Percentiles rank a stretch among this genome's conserved stretches.
Evolutionary conservation across 495 filamentous ascomycete genomes (phyloP).

Genomic region (Annulohypoxylon maeteangense): DNA sequence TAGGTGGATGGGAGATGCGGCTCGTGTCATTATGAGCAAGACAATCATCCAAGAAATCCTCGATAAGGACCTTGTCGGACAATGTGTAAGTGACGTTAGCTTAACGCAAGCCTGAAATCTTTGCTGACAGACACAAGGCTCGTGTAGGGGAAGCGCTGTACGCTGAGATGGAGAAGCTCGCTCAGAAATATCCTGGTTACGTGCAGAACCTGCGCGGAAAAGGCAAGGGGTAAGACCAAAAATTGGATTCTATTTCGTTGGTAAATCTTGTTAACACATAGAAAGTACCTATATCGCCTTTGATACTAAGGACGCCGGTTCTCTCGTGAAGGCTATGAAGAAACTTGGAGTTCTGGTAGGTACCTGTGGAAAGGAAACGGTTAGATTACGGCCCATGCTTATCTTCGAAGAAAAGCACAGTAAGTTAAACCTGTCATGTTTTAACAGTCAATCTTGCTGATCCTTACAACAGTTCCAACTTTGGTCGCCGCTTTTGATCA

Average conservation of each 20-base stretch:
- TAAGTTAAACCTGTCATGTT: background rate
- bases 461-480: too few relatives aligned
- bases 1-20: background rate
- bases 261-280: too few relatives aligned
- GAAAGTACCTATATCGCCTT: background rate
- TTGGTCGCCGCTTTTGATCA: too few relatives aligned
- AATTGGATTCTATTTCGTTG: too few relatives aligned
- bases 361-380: background rate
- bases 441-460: too few relatives aligned
- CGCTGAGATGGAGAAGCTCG: background rate
- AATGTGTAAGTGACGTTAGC: background rate
- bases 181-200: background rate
- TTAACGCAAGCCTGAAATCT: too few relatives aligned
- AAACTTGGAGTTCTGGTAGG: background rate
- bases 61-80: background rate
- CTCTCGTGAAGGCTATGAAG: background rate
- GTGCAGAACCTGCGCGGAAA: background rate
- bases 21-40: background rate
- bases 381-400: constrained; percentile 1
- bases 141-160: background rate
- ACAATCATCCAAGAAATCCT: background rate
- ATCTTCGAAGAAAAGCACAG: background rate
- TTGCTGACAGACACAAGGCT: background rate
- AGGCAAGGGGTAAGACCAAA: background rate
- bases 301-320: background rate